Conservation (phyloP, 176 grass and related monocot species). For the Paspalum notatum region DNA sequence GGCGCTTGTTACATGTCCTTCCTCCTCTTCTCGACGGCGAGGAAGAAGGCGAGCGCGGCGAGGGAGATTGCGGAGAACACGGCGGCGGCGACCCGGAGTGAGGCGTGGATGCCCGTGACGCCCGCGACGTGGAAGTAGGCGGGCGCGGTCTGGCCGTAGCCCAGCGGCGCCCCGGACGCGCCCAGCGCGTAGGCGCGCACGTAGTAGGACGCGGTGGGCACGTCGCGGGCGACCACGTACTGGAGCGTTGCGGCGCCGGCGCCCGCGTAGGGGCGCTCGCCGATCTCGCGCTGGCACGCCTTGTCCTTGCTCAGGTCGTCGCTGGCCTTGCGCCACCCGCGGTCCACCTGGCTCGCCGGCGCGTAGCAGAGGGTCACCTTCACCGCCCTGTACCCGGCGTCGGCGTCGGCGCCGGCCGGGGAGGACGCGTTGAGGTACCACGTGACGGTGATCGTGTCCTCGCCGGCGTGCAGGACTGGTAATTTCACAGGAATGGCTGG, state of each 20-base stretch:
- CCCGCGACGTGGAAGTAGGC: constrained; percentile 49
- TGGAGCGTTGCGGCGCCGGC: neutral
- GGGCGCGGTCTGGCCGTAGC: constrained; percentile 61
- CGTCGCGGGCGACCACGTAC: constrained; percentile 43
- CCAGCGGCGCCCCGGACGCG: constrained; percentile 41
- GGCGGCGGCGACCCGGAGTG: constrained; percentile 48
- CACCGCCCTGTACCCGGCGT: constrained; percentile 48
- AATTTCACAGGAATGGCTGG: neutral
- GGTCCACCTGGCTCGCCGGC: constrained; percentile 65
- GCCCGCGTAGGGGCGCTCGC: constrained; percentile 34
- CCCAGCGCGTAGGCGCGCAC: constrained; percentile 69
- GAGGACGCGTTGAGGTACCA: constrained; percentile 53
- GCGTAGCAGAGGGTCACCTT: constrained; percentile 80
- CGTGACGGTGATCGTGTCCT: constrained; percentile 61
- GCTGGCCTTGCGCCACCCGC: constrained; percentile 64
- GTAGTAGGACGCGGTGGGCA: constrained; percentile 65
- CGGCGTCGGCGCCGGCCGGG: neutral
- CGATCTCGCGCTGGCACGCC: constrained; percentile 70
- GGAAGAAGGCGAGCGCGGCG: constrained; percentile 50
- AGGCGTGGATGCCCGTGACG: constrained; percentile 44
- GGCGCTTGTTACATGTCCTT: constrained; percentile 53
- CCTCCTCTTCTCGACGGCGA: constrained; percentile 53
- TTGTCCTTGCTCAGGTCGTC: constrained; percentile 76
- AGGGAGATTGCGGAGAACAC: constrained; percentile 68
- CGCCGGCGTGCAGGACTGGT: constrained; percentile 63